Conservation (phyloP, 2,329 filamentous ascomycete genomes). For the Botrytis sinoallii region DNA sequence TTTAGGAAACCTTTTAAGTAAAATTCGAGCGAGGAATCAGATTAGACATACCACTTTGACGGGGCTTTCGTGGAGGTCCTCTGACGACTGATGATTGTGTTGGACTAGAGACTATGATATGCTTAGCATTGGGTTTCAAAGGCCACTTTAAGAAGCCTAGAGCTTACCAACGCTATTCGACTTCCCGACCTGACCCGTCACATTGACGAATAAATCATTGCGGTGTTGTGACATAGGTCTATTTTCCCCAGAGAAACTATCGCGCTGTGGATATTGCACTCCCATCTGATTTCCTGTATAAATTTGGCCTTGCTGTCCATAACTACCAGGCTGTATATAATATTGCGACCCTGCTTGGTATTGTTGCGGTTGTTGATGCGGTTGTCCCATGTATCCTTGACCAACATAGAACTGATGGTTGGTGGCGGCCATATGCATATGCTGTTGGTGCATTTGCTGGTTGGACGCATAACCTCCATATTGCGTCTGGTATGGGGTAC, state of each 20-base stretch:
- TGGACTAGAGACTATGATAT: constrained; percentile 35
- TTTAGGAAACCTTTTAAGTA: neutral
- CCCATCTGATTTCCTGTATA: constrained; percentile 24
- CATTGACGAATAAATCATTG: constrained; percentile 21
- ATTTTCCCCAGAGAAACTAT: constrained; percentile 26
- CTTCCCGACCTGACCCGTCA: constrained; percentile 18
- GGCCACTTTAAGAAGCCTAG: neutral
- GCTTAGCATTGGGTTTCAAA: constrained; percentile 15
- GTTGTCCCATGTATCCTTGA: constrained; percentile 30
- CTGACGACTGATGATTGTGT: constrained; percentile 46
- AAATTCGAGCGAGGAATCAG: neutral
- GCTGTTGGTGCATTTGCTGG: constrained; percentile 23
- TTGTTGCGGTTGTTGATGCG: constrained; percentile 24
- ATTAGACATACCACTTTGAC: constrained; percentile 55
- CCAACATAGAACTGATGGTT: constrained; percentile 32
- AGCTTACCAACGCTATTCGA: constrained; percentile 35
- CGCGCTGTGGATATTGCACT: constrained; percentile 27
- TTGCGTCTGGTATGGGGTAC: constrained; percentile 31
- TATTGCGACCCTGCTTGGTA: constrained; percentile 28
- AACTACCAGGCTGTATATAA: constrained; percentile 31
- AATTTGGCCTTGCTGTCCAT: constrained; percentile 28
- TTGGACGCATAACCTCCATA: constrained; percentile 31
- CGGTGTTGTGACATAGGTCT: constrained; percentile 24
- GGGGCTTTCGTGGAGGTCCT: constrained; percentile 55
- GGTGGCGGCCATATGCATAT: constrained; percentile 19